Base-by-base conservation (phyloP, 768 basidiomycete species). In the Pleurotus djamor region DNA sequence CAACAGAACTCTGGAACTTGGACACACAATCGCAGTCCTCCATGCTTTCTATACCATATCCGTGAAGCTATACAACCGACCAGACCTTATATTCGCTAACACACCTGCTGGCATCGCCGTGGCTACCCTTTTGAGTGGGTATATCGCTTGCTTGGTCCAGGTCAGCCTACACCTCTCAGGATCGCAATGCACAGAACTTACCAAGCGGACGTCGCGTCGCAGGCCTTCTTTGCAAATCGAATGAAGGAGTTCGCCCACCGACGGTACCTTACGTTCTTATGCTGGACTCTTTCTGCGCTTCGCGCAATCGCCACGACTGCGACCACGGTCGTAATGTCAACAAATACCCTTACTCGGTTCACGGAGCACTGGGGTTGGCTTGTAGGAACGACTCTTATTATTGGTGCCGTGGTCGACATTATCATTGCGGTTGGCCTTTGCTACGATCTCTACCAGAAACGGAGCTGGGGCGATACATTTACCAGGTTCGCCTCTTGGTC, bases 201-300 rank as follows among this genome's bases (percentile, higher is more conserved):
- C 21, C 10, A 32, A 16, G 17, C 45, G 36, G 4, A 38, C 17
- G 14, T 16, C 38, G 34, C 36, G 21, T 37, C 35, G 33, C 59
- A 66, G 37, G 63, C 55, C 12, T 76, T 74, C 66, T 75, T 74
- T 55, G 64, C 70, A 5, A 56, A 68, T 8, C 69, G 75, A 2
- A 61, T 73, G 2, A 65, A 63, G 45, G 66, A 64, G 37, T 65
- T 74, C 8, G 61, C 74, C n/a, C 69, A 71, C 0, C 60, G 62
- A 8, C 59, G 67, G 37, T 62, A 63, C 58, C 62, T 76, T 36
- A 70, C 71, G 5, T 21, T 67, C 5, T 13, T 69, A 0, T 73
- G 72, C 61, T 68, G 66, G 49, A n/a, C 52, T 1, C 59, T 73
- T 8, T 65, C 70, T 2, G 8, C 64, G 14, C 13, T 68, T 16